Conservation (phyloP, 208 protist genomes). For the Angomonas ambiguus region DNA sequence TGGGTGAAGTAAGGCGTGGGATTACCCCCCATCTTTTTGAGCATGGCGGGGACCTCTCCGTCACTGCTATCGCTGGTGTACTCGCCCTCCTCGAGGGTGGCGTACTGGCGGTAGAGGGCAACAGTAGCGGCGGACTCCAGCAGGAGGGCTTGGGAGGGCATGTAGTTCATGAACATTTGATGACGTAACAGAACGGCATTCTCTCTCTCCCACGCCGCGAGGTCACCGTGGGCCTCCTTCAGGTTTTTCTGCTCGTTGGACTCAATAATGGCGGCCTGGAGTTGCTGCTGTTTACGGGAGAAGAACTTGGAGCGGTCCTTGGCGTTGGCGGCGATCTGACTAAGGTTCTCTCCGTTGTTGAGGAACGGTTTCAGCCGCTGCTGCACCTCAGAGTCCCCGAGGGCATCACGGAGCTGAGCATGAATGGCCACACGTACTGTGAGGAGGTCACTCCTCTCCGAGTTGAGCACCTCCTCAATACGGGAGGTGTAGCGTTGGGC, state of each 20-base stretch:
- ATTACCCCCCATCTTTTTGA: slow-evolving; percentile 64
- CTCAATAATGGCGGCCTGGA: slow-evolving; percentile 57
- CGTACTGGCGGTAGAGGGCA: slow-evolving; percentile 82
- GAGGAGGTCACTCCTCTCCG: slow-evolving; percentile 54
- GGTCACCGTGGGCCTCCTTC: slow-evolving; percentile 68
- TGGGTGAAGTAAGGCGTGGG: slow-evolving; percentile 67
- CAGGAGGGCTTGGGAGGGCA: slow-evolving; percentile 64
- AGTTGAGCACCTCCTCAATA: slow-evolving; percentile 41
- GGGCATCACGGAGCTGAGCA: slow-evolving; percentile 69
- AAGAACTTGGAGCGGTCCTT: slow-evolving; percentile 76
- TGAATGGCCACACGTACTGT: slow-evolving; percentile 70
- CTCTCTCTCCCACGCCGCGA: slow-evolving; percentile 71
- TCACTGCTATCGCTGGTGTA: slow-evolving; percentile 78
- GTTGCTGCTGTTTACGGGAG: slow-evolving; percentile 58
- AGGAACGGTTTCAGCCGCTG: slow-evolving; percentile 54
- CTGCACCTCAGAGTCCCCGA: slow-evolving; percentile 53
- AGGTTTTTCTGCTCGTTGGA: slow-evolving; percentile 57
- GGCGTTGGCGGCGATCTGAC: slow-evolving; percentile 39
- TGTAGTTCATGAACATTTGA: slow-evolving; percentile 85
- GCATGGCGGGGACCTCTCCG: slow-evolving; percentile 64
- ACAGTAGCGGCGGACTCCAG: slow-evolving; percentile 77
- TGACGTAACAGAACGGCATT: slow-evolving; percentile 80
- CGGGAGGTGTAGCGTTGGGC: slow-evolving; percentile 40
- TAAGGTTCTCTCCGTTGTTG: slow-evolving; percentile 37
- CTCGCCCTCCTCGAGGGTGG: slow-evolving; percentile 61